Conservation (phyloP, 208 protist genomes). For the Leishmania arabica region DNA sequence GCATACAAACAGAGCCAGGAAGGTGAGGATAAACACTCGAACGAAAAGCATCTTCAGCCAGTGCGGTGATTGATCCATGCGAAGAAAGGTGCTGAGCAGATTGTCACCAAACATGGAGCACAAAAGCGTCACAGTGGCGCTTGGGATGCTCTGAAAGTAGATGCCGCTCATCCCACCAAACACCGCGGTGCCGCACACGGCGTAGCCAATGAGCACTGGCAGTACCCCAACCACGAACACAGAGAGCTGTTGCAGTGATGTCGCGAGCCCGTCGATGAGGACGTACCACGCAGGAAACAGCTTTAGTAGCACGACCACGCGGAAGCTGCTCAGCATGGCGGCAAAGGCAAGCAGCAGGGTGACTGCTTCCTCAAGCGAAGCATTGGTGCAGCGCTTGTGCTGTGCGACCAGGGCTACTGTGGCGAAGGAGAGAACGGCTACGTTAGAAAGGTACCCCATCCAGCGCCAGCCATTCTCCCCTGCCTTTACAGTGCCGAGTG, state of each 20-base stretch:
- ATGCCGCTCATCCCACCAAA: conserved; percentile 41
- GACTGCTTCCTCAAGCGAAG: conserved; percentile 36
- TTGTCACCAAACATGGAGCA: conserved; percentile 67
- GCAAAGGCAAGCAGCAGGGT: conserved; percentile 60
- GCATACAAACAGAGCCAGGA: conserved; percentile 61
- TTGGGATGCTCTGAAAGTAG: conserved; percentile 40
- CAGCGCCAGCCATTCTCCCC: conserved; percentile 38
- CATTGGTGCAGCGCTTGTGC: conserved; percentile 23
- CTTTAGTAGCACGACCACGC: conserved; percentile 46
- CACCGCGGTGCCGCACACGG: conserved; percentile 50
- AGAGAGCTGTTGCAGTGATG: conserved; percentile 37
- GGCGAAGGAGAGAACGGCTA: conserved; percentile 38
- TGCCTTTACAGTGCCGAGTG: not conserved
- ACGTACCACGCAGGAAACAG: conserved; percentile 50
- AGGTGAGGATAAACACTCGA: conserved; percentile 53
- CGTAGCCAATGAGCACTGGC: conserved; percentile 50
- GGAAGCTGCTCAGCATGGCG: conserved; percentile 40
- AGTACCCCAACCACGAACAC: conserved; percentile 48
- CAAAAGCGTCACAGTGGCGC: conserved; percentile 46
- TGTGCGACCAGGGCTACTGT: conserved; percentile 34
- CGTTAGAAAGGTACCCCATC: conserved; percentile 50
- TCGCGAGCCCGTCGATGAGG: conserved; percentile 50
- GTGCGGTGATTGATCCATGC: conserved; percentile 48
- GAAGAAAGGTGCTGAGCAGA: conserved; percentile 57
- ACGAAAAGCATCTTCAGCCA: conserved; percentile 43